Evolutionary conservation across 768 basidiomycete genomes (phyloP), one percentile per base, ranked within the genome.

Genomic region (Hypholoma fasciculare): DNA sequence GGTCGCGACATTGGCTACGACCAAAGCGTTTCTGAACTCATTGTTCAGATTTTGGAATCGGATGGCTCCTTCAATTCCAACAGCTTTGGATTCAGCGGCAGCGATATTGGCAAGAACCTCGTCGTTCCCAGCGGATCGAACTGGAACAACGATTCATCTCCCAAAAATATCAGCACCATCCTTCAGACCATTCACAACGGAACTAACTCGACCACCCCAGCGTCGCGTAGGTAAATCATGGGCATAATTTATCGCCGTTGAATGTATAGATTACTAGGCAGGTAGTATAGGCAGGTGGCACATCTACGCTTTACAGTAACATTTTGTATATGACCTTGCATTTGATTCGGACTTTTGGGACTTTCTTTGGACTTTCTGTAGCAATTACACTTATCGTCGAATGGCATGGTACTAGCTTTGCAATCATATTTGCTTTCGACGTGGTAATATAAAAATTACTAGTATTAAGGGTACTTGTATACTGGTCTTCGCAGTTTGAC

Each of bases 1-100:
- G 65, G 69, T 42, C 70, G 68, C 56, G 59, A 61, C 17, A 70
- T 67, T 44, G 76, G 74, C 37, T 77, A 68, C 59, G 76, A 77
- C 59, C 47, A 54, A 20, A 61, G 52, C 52, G 67, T 77, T 48
- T 69, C 64, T n/a, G 62, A 61, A 47, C 67, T 72, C 59, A 68
- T 70, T 58, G 50, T 56, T 8, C 64, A 69, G 49, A 58, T 77
- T 55, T 53, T 70, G 64, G 61, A 67, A 54, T 52, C 61, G 17
- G 72, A 73, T 38, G 71, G 71, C 9, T 65, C 66, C 27, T 50
- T 76, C 57, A 71, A 59, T 61, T 64, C 30, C 59, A 57, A 65
- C 53, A 68, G 74, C 57, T 66, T 69, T 37, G 74, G 74, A 19
- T 75, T 76, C 67, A 59, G 44, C n/a, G 75, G 74, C 26, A 38